Base-by-base conservation (phyloP, 2,329 filamentous ascomycete species). In the Plenodomus tracheiphilus region DNA sequence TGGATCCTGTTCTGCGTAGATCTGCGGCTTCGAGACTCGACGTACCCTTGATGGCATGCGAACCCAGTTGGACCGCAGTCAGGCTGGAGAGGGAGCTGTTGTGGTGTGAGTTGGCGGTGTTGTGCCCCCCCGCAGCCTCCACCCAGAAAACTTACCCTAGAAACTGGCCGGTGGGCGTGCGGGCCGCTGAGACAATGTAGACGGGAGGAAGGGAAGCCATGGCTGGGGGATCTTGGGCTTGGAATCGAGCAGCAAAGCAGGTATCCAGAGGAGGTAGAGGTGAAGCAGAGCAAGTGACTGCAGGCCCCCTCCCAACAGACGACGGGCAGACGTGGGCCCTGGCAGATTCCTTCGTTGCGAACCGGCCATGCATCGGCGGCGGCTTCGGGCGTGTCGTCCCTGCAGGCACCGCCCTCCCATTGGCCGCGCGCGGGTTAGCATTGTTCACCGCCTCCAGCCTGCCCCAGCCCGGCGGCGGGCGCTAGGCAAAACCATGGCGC, bases 131-230 rank as follows among this genome's bases (percentile, higher is more conserved):
- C 28, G 28, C 15, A 61, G 35, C 38, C 44, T 44, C 18, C 6
- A 13, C 35, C 43, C 19, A 37, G 11, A 39, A 48, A 57, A 68
- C 82, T 74, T 77, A 96, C 91, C 94, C 94, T 69, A 96, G 84
- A 78, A 99, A 99, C 60, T 89, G 92, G 67, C 94, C 94, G 59
- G 96, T 82, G 44, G 94, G 94, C 59, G 94, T 99, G 76, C 92
- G 85, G 68, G 85, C 89, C 58, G 86, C 88, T 51, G 94, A 94
- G 70, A 97, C 91, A 69, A 99, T 97, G 79, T 99, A 99, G 61
- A 99, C 93, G 51, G 91, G 83, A 60, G 91, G 88, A 58, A 92
- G 83, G 62, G 84, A 84, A 71, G 90, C 82, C 89, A 95, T 95
- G 52, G n/a, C 65, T 84, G 76, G 49, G 42, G 3, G 13, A 13